Base-by-base conservation (phyloP, 2,329 filamentous ascomycete genomes). In the Colletotrichum melonis region DNA sequence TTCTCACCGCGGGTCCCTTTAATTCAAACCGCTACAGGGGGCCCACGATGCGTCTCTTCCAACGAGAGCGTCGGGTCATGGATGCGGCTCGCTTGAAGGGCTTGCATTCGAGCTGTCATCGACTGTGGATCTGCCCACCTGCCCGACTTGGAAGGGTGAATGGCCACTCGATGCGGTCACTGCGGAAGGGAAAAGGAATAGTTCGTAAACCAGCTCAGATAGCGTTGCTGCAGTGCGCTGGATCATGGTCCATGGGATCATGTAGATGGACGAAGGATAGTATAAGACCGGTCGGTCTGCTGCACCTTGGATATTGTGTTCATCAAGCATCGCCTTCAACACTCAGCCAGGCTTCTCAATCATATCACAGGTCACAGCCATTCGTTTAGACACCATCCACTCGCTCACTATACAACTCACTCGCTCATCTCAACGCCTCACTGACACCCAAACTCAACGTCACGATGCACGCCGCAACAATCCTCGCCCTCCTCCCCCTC, bases 401-500 rank as follows among this genome's bases (percentile, higher is more conserved):
- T 63, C 69, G n/a, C 22, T 69, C 49, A 38, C 22, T 52, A 4
- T 5, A 12, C 12, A 11, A 26, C 4, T 19, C 5, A 14, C 49
- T 24, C 65, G 38, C n/a, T 72, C 64, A 24, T 68, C 57, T 14
- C 26, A 16, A 19, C 49, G 19, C 7, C 24, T 19, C 67, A 35
- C 24, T 57, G 14, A 54, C 32, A 62, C 14, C 3, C 7, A 19
- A 54, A 42, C 2, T 22, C 35, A n/a, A 24, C 35, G 8, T n/a
- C 58, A 74, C 16, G 16, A 74, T 74, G 72, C 72, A 72, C 63
- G 69, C 62, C 63, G 24, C 58, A 12, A 74, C 63, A 19, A 28
- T 74, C 24, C 69, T 74, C 57, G 63, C 72, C 32, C 69, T 74
- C 32, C 59, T 74, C 19, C 72, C 69, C 30, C 57, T 72, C 26